Conservation (phyloP, 192 early-diverging fungal genomes). For the Lobosporangium transversale region DNA sequence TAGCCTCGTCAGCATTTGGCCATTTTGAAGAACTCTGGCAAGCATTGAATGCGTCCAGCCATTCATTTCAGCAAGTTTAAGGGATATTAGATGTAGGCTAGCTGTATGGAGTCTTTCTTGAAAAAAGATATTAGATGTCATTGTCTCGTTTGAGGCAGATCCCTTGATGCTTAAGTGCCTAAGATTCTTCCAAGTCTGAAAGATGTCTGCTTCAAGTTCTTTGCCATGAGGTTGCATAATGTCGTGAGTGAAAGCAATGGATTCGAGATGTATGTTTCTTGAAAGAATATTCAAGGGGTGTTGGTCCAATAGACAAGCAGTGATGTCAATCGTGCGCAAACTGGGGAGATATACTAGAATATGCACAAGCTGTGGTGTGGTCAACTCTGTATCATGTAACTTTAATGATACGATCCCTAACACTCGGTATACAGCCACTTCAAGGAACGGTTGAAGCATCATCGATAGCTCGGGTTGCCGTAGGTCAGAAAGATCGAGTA, state of each 20-base stretch:
- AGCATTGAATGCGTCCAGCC: neutral
- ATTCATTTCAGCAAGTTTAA: neutral
- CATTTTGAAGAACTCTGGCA: neutral
- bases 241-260: constrained; percentile 15
- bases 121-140: no score
- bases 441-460: neutral
- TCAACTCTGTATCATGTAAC: neutral
- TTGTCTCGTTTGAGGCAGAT: no score
- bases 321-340: constrained; percentile 11
- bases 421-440: neutral
- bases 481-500: neutral
- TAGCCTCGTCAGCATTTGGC: neutral
- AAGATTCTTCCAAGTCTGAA: constrained; percentile 1
- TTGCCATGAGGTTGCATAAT: no score
- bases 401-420: neutral
- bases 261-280: constrained; percentile 3
- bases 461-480: neutral
- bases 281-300: constrained; percentile 11
- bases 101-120: neutral
- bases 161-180: no score
- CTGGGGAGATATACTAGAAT: neutral
- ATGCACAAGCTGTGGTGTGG: neutral
- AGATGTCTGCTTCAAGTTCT: neutral
- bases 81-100: neutral
- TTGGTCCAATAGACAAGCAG: neutral